Evolutionary conservation across 768 basidiomycete genomes (phyloP).

Genomic region (Boletellus sp.): DNA sequence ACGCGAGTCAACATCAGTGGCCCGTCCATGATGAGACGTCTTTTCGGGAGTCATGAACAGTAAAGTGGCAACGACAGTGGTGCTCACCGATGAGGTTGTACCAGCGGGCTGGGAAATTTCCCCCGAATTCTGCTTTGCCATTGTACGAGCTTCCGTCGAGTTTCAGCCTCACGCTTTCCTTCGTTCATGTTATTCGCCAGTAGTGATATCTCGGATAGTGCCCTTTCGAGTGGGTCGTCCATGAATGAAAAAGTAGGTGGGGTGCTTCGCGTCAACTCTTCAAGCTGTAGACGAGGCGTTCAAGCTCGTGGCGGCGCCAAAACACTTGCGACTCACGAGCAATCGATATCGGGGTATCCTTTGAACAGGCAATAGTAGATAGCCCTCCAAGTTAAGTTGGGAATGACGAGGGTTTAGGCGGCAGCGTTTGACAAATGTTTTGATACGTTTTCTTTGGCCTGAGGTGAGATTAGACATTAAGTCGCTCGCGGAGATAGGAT

Average conservation of each 20-base stretch:
- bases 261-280: constrained; percentile 80
- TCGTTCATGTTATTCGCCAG: constrained; percentile 97
- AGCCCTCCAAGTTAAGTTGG: constrained; percentile 91
- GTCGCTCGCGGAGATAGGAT: constrained; percentile 37
- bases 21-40: constrained; percentile 93
- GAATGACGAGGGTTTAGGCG: constrained; percentile 86
- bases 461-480: constrained; percentile 61
- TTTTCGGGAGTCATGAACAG: constrained; percentile 28
- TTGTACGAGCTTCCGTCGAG: constrained; percentile 82
- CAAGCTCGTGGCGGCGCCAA: background rate
- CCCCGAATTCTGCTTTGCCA: constrained; percentile 89
- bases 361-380: constrained; percentile 91
- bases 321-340: constrained; percentile 54
- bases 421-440: constrained; percentile 84
- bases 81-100: constrained; percentile 90
- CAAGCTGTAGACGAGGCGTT: constrained; percentile 48
- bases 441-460: constrained; percentile 85
- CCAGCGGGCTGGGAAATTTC: constrained; percentile 93
- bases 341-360: constrained; percentile 96
- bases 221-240: constrained; percentile 82
- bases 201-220: constrained; percentile 80
- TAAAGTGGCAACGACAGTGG: background rate
- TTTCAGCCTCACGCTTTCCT: constrained; percentile 94
- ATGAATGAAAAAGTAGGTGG: constrained; percentile 73
- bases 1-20: constrained; percentile 81